A percentile compares a stretch with the other conserved stretches of the same genome.
phyloP scores from a whole-genome alignment of 2,329 filamentous ascomycete species.

The Paradendryphiella salina region DNA sequence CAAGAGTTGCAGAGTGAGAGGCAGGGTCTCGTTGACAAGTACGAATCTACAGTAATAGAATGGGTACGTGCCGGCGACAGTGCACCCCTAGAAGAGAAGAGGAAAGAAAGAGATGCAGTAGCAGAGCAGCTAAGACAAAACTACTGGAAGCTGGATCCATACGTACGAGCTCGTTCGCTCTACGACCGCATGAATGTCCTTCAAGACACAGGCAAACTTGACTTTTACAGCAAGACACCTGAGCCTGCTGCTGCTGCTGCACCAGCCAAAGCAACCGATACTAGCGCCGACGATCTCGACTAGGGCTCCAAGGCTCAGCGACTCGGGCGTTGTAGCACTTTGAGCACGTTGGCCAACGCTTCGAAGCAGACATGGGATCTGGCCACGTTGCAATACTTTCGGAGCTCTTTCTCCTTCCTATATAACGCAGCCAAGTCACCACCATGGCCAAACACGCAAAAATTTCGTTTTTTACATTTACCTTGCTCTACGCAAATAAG shows the following conservation, averaged over 20 bases:
- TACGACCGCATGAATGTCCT: constrained; percentile 83
- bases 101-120: constrained; percentile 63
- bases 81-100: constrained; percentile 48
- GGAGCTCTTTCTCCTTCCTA: background rate
- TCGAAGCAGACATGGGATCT: background rate
- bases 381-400: too few relatives aligned
- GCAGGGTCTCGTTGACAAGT: constrained; percentile 67
- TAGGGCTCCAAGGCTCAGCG: constrained; percentile 17
- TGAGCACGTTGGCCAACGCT: constrained; percentile 1
- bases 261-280: constrained; percentile 20
- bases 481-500: too few relatives aligned
- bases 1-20: constrained; percentile 67
- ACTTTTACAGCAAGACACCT: constrained; percentile 64
- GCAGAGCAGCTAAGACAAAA: constrained; percentile 68
- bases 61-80: constrained; percentile 67
- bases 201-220: constrained; percentile 65
- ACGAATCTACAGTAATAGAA: constrained; percentile 71
- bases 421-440: background rate
- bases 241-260: constrained; percentile 13
- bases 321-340: background rate
- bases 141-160: constrained; percentile 91
- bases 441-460: too few relatives aligned
- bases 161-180: constrained; percentile 76
- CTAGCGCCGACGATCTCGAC: constrained; percentile 44
- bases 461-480: too few relatives aligned